These are phyloP conservation scores for Paraphoma chrysanthemicola DNA, from an alignment of 2,329 filamentous ascomycete species.

Conservation along the genomic window DNA sequence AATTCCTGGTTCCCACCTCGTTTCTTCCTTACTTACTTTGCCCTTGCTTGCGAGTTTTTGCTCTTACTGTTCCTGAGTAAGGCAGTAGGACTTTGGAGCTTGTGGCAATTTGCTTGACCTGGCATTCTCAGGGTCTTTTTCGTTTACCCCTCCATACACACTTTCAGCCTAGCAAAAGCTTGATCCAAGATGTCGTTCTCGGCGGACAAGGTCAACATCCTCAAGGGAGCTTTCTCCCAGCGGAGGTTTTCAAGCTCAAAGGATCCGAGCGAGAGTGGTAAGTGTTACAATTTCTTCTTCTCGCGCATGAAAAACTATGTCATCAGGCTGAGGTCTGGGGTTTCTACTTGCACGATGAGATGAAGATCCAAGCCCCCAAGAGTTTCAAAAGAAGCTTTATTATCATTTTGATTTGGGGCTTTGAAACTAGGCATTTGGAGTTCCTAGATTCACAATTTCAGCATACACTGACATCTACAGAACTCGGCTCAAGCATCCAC, in stretches of 20 bases:
- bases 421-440: constrained; percentile 1
- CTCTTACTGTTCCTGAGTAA: not conserved
- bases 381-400: not conserved
- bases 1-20: not conserved
- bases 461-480: constrained; percentile 52
- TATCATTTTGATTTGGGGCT: no score
- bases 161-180: constrained; percentile 17
- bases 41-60: not conserved
- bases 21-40: not conserved
- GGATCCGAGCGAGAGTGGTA: constrained; percentile 46
- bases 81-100: not conserved
- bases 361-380: not conserved
- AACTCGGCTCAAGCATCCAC: constrained; percentile 83
- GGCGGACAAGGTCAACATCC: constrained; percentile 38
- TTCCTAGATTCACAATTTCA: not conserved
- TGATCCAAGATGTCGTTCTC: constrained; percentile 44
- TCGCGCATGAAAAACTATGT: constrained; percentile 2
- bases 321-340: constrained; percentile 15
- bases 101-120: not conserved
- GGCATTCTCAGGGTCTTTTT: not conserved
- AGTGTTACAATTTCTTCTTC: constrained; percentile 18
- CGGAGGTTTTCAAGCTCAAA: constrained; percentile 46
- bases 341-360: not conserved
- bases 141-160: constrained; percentile 6
- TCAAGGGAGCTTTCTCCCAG: constrained; percentile 38